phyloP scores from a whole-genome alignment of 139 green algal species.

The Volvox reticuliferus region DNA sequence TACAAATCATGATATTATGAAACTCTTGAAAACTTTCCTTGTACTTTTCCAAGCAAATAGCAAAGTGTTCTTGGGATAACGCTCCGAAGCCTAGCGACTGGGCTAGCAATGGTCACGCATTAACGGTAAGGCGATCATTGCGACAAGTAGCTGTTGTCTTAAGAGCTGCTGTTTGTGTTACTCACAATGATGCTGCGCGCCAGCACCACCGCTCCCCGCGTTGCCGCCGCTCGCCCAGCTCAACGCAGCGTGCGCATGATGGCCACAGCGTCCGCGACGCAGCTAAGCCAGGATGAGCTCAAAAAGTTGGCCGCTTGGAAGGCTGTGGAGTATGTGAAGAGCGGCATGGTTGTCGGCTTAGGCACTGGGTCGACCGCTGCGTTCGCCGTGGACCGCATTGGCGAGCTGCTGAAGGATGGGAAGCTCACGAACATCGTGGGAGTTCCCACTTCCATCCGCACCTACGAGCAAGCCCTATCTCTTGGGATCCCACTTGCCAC shows the following conservation, averaged over 20 bases:
- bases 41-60: too few species aligned
- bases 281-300: slow-evolving; percentile 89
- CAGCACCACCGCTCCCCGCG: neutral
- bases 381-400: slow-evolving; percentile 98
- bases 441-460: slow-evolving; percentile 95
- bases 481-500: slow-evolving; percentile 98
- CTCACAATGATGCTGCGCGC: slow-evolving; percentile 34
- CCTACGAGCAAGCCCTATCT: slow-evolving; percentile 89
- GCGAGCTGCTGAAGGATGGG: slow-evolving; percentile 91
- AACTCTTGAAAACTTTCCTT: too few species aligned
- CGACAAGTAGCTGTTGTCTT: too few species aligned
- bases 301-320: slow-evolving; percentile 97
- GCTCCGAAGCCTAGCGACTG: too few species aligned
- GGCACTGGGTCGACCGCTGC: slow-evolving; percentile 99
- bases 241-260: slow-evolving; percentile 28
- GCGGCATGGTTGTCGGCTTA: slow-evolving; percentile 95
- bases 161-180: neutral
- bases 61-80: too few species aligned
- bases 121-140: too few species aligned
- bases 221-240: slow-evolving; percentile 14
- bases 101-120: too few species aligned
- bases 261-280: slow-evolving; percentile 10
- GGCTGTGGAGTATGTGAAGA: slow-evolving; percentile 98
- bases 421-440: slow-evolving; percentile 96
- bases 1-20: too few species aligned